Evolutionary conservation across 306 rosid genomes (phyloP).

Genomic region (Dicorynia guianensis): DNA sequence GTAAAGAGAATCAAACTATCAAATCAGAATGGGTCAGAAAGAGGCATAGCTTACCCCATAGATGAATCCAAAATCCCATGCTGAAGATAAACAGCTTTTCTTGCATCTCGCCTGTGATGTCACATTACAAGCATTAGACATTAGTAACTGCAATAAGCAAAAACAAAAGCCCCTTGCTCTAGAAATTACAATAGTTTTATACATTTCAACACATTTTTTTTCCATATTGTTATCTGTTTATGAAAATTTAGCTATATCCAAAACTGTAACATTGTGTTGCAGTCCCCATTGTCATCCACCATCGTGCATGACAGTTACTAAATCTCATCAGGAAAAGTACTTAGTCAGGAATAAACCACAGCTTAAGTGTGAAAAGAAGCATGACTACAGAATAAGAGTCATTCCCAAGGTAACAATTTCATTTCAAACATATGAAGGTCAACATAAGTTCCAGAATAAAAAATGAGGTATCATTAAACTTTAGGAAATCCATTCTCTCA

Average conservation of each 20-base stretch:
- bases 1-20: constrained; percentile 1
- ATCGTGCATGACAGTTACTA: constrained; percentile 2
- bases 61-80: constrained; percentile 94
- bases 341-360: constrained; percentile 20
- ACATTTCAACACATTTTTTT: not conserved
- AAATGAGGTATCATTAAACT: not conserved
- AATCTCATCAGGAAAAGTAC: not conserved
- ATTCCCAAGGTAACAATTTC: constrained; percentile 13
- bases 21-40: constrained; percentile 33
- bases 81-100: constrained; percentile 88
- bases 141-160: constrained; percentile 16
- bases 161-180: not conserved
- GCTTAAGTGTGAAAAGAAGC: constrained; percentile 11
- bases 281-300: not conserved
- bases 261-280: constrained; percentile 11
- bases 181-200: not conserved
- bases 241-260: constrained; percentile 2
- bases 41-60: constrained; percentile 80
- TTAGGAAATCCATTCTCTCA: not conserved
- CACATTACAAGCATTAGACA: constrained; percentile 39
- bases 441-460: not conserved
- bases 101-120: constrained; percentile 82
- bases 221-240: constrained; percentile 2
- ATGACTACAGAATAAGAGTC: not conserved
- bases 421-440: constrained; percentile 18